Percentiles rank a stretch among this genome's conserved stretches.
Conservation (phyloP, 768 basidiomycete species). For the Suillus decipiens region DNA sequence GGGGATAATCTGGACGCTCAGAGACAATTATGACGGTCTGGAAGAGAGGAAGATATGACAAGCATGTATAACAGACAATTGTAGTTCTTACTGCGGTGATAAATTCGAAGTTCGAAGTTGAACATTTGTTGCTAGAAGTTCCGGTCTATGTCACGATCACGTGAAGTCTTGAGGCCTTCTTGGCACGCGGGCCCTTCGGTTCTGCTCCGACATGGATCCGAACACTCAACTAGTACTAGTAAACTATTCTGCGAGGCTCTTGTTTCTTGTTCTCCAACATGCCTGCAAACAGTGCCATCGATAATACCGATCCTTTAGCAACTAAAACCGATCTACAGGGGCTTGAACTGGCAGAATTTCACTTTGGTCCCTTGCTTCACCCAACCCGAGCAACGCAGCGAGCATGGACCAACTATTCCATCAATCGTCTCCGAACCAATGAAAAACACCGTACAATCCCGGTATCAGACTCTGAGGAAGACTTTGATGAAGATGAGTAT, state of each 20-base stretch:
- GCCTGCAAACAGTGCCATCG: background rate
- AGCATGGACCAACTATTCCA: slow-evolving; percentile 8
- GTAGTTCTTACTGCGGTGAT: background rate
- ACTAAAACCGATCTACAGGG: background rate
- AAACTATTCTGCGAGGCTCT: background rate
- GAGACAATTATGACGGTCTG: background rate
- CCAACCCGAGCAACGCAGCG: slow-evolving; percentile 3
- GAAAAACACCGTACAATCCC: background rate
- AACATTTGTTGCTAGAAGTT: too few relatives aligned
- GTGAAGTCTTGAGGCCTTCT: background rate
- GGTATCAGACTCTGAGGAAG: background rate
- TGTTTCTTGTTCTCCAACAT: background rate
- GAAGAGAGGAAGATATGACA: background rate
- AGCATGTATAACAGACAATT: background rate
- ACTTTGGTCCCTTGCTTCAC: slow-evolving; percentile 10
- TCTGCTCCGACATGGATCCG: background rate
- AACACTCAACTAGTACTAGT: background rate
- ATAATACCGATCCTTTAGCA: background rate
- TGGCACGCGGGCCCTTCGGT: background rate
- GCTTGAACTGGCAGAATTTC: slow-evolving; percentile 9
- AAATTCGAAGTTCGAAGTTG: too few relatives aligned
- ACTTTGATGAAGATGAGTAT: background rate
- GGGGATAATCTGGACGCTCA: background rate
- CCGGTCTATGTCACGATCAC: background rate
- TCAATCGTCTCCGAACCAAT: slow-evolving; percentile 5